Conservation (phyloP, 352 stramenopile genomes). For the Phytophthora tentaculata region DNA sequence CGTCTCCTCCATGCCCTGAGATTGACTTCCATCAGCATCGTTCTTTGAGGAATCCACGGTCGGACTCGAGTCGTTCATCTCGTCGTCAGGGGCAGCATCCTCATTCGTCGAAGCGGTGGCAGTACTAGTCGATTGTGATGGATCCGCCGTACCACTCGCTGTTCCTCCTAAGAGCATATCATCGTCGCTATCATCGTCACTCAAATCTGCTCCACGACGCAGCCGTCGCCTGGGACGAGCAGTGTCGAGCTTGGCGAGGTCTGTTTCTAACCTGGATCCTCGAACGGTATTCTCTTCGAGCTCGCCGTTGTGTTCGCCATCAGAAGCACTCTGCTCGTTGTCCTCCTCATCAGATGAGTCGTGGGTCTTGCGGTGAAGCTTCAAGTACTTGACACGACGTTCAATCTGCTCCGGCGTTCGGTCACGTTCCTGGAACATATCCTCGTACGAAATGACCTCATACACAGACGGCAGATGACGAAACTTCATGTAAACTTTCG, state of each 20-base stretch:
- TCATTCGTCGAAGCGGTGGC: constrained; percentile 6
- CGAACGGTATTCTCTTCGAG: constrained; percentile 26
- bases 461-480: constrained; percentile 84
- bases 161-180: constrained; percentile 40
- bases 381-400: constrained; percentile 83
- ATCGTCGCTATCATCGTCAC: constrained; percentile 55
- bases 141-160: constrained; percentile 2
- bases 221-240: constrained; percentile 48
- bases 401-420: constrained; percentile 86
- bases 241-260: constrained; percentile 34
- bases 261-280: constrained; percentile 30
- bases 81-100: constrained; percentile 1
- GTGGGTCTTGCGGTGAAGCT: constrained; percentile 74
- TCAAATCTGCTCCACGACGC: constrained; percentile 49
- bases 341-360: constrained; percentile 73
- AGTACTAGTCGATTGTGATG: constrained; percentile 7
- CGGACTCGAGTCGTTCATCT: constrained; percentile 13
- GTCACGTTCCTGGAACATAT: constrained; percentile 90
- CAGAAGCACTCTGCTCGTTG: constrained; percentile 40
- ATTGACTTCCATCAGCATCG: constrained; percentile 8
- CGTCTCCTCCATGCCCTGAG: constrained; percentile 20
- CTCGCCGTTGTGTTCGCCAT: constrained; percentile 26
- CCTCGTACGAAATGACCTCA: constrained; percentile 89
- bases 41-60: constrained; percentile 11
- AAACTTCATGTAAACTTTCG: constrained; percentile 82